A percentile compares a stretch with the other conserved stretches of the same genome.
Conservation (phyloP, 164 flowering plant genomes). For the Vitis amurensis region DNA sequence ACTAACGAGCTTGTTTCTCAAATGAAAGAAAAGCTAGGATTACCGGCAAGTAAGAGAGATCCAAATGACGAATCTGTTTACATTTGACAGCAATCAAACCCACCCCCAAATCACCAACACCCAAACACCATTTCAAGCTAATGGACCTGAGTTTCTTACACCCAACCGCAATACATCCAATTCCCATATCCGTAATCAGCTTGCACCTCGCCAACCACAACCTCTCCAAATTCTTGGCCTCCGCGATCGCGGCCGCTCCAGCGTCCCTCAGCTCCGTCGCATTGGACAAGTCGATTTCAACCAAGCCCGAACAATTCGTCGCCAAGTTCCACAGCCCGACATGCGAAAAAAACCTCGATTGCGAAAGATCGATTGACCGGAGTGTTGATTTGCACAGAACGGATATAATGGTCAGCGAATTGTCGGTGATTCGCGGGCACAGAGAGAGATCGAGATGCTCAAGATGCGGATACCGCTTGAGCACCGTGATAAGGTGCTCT, state of each 20-base stretch:
- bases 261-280: constrained; percentile 60
- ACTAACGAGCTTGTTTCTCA: no score
- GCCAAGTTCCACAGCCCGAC: constrained; percentile 55
- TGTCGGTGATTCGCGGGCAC: constrained; percentile 65
- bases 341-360: constrained; percentile 52
- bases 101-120: constrained; percentile 82
- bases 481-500: constrained; percentile 36
- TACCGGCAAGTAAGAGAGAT: constrained; percentile 88
- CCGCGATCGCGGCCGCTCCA: constrained; percentile 60
- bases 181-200: constrained; percentile 73
- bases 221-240: constrained; percentile 69
- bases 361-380: constrained; percentile 59
- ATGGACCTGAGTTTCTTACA: constrained; percentile 68
- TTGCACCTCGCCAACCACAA: constrained; percentile 82
- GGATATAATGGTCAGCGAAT: constrained; percentile 42
- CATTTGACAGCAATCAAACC: constrained; percentile 84
- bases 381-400: constrained; percentile 25
- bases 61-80: constrained; percentile 59
- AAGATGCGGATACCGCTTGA: constrained; percentile 52
- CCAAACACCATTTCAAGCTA: constrained; percentile 79
- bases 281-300: constrained; percentile 73
- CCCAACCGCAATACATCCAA: constrained; percentile 89
- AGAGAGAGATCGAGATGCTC: constrained; percentile 59
- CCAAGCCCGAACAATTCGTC: constrained; percentile 46
- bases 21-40: not conserved